Conservation (phyloP, 768 basidiomycete species). For the Pisolithus albus region DNA sequence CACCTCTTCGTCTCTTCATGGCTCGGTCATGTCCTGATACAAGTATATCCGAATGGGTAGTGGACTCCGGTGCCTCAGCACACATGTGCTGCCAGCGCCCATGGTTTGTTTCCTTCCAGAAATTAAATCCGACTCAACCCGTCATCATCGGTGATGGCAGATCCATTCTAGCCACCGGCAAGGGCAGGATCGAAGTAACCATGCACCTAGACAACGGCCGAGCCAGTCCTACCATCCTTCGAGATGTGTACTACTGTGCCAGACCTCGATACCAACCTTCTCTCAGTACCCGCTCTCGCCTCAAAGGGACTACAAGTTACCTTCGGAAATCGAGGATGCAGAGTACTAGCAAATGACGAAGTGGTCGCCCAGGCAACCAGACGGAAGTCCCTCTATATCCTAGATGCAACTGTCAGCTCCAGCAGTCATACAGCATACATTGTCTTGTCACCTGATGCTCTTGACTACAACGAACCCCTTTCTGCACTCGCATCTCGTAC, state of each 20-base stretch:
- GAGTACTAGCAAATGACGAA: neutral
- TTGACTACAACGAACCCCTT: neutral
- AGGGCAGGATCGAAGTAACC: no score
- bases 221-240: neutral
- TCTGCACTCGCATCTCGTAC: neutral
- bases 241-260: conserved; percentile 13
- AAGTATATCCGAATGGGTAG: no score
- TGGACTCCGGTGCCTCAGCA: no score
- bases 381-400: conserved; percentile 1
- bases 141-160: no score
- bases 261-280: conserved; percentile 12
- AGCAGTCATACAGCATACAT: neutral
- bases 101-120: no score
- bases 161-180: no score
- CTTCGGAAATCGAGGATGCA: neutral
- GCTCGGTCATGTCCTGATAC: no score
- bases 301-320: neutral
- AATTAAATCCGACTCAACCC: no score
- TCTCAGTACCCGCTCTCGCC: conserved; percentile 10
- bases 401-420: neutral
- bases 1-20: no score
- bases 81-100: no score
- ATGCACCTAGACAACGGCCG: no score
- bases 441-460: neutral
- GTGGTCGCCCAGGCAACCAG: neutral